Conservation (phyloP, 1,139 yeast genomes). For the Magnusiomyces ingens region DNA sequence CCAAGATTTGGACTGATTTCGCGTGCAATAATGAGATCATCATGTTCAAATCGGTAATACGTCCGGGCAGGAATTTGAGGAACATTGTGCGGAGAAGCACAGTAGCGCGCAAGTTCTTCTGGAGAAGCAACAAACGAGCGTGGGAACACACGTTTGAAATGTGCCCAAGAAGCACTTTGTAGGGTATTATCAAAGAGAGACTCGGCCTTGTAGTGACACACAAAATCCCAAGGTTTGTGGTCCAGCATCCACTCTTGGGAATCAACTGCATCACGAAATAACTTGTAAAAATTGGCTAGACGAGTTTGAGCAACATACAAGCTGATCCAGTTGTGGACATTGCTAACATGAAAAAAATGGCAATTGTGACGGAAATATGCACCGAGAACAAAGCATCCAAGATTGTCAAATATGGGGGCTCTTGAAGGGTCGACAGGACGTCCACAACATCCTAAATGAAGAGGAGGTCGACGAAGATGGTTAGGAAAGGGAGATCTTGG, state of each 20-base stretch:
- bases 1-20: not conserved
- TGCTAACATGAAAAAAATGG: not conserved
- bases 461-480: too few species aligned
- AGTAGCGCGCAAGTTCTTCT: not conserved
- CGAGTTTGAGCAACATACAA: not conserved
- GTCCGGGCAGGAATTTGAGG: not conserved
- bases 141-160: not conserved
- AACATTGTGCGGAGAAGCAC: not conserved
- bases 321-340: not conserved
- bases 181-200: not conserved
- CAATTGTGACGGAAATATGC: not conserved
- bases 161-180: not conserved
- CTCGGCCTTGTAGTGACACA: not conserved
- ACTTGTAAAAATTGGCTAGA: not conserved
- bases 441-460: too few species aligned
- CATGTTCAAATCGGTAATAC: not conserved
- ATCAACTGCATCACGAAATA: not conserved
- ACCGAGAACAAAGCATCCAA: not conserved
- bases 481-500: too few species aligned
- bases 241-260: not conserved
- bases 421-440: too few species aligned
- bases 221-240: not conserved
- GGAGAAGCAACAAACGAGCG: not conserved
- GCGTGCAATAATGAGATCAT: not conserved
- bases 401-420: not conserved